Percentiles rank a stretch among this genome's conserved stretches.
phyloP scores from a whole-genome alignment of 768 basidiomycete genomes.

The Rhodocollybia butyracea region DNA sequence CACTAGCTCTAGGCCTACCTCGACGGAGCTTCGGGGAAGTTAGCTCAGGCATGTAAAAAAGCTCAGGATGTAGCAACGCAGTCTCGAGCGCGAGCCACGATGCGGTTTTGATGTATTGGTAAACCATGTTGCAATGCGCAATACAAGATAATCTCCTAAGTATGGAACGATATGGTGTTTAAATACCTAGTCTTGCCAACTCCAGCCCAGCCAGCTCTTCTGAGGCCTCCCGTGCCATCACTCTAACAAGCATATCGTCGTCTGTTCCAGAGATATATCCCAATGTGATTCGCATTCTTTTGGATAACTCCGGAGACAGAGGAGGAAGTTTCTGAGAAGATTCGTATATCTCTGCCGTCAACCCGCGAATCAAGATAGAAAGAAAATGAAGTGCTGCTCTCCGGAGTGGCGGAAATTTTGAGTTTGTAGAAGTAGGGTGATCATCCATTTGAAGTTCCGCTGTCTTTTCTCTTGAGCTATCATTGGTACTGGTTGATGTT shows the following conservation, averaged over 20 bases:
- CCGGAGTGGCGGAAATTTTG: slow-evolving; percentile 77
- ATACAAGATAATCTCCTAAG: too few relatives aligned
- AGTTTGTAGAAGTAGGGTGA: slow-evolving; percentile 52
- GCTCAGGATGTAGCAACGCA: too few relatives aligned
- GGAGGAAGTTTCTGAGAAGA: slow-evolving; percentile 20
- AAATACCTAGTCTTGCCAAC: slow-evolving; percentile 39
- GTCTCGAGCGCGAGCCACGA: too few relatives aligned
- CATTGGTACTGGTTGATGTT: slow-evolving; percentile 24
- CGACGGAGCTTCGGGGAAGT: too few relatives aligned
- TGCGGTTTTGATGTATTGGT: too few relatives aligned
- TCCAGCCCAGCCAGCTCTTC: slow-evolving; percentile 54
- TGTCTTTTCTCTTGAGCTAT: slow-evolving; percentile 17
- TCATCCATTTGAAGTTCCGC: slow-evolving; percentile 40
- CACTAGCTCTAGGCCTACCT: too few relatives aligned
- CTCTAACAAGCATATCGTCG: slow-evolving; percentile 63
- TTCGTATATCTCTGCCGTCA: slow-evolving; percentile 50
- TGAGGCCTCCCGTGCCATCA: slow-evolving; percentile 71
- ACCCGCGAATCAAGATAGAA: slow-evolving; percentile 60
- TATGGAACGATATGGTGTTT: slow-evolving; percentile 14
- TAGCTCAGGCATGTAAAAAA: too few relatives aligned
- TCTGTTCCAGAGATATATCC: slow-evolving; percentile 71
- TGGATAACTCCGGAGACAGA: slow-evolving; percentile 37
- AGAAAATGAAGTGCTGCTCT: slow-evolving; percentile 88
- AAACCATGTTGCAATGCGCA: too few relatives aligned
- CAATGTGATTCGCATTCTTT: slow-evolving; percentile 56